A percentile compares a stretch with the other conserved stretches of the same genome.
phyloP scores from a whole-genome alignment of 768 basidiomycete genomes.

The Tricholomella constricta region DNA sequence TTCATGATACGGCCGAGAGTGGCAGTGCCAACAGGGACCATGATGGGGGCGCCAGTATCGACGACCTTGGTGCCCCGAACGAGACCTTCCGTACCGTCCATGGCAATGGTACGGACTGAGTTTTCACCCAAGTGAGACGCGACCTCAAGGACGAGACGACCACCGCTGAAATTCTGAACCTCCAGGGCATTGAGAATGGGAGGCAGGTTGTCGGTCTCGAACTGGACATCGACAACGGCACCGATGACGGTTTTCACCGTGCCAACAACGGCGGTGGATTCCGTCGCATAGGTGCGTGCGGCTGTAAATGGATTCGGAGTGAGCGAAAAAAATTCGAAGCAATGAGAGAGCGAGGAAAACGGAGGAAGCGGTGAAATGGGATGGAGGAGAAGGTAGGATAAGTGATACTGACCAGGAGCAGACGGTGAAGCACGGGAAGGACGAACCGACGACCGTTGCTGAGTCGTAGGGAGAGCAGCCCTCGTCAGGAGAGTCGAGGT shows the following conservation, averaged over 20 bases:
- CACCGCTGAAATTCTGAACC: constrained; percentile 91
- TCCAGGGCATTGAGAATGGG: constrained; percentile 99
- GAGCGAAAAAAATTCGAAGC: constrained; percentile 8
- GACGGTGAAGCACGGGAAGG: constrained; percentile 49
- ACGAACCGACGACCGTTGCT: constrained; percentile 52
- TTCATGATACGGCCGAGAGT: constrained; percentile 99
- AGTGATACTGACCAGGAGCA: constrained; percentile 50
- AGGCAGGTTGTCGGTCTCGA: constrained; percentile 91
- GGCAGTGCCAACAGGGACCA: constrained; percentile 92
- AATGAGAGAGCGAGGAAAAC: constrained; percentile 7
- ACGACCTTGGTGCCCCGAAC: constrained; percentile 97
- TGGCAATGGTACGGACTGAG: constrained; percentile 99
- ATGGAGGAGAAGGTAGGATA: constrained; percentile 3
- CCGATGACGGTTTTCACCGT: constrained; percentile 98
- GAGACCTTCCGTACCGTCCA: constrained; percentile 99
- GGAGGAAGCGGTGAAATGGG: not conserved
- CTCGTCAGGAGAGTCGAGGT: constrained; percentile 63
- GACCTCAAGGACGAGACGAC: constrained; percentile 98
- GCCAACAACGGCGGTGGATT: constrained; percentile 73
- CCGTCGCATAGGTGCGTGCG: constrained; percentile 91
- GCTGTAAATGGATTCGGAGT: constrained; percentile 19
- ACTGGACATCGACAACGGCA: constrained; percentile 99
- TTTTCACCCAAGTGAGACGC: constrained; percentile 99
- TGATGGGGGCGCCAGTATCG: constrained; percentile 96
- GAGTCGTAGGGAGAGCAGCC: constrained; percentile 48